Percentiles rank a stretch among this genome's conserved stretches.
phyloP scores from a whole-genome alignment of 2,329 filamentous ascomycete genomes.

The Didymella arachidicola region DNA sequence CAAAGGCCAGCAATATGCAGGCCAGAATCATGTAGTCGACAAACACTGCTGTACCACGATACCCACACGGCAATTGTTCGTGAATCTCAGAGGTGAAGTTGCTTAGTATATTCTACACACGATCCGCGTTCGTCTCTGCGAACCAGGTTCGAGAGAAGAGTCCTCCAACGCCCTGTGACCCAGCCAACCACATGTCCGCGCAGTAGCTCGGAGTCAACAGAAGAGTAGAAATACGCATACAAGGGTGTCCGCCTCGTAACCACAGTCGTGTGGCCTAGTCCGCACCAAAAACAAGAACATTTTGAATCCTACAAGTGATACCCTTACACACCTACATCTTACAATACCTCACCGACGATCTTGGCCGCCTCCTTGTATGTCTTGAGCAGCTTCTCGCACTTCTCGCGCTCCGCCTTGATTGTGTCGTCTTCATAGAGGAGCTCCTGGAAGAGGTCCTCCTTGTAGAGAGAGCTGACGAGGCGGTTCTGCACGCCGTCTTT shows the following conservation, averaged over 20 bases:
- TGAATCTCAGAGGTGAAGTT: neutral
- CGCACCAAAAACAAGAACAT: conserved; percentile 10
- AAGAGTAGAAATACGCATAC: conserved; percentile 35
- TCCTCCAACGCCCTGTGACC: conserved; percentile 17
- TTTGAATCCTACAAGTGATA: conserved; percentile 39
- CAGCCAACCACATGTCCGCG: conserved; percentile 1
- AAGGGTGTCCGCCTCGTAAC: conserved; percentile 15
- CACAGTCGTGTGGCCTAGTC: neutral
- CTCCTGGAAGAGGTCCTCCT: conserved; percentile 88
- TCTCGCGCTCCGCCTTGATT: conserved; percentile 96
- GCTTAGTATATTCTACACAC: conserved; percentile 15
- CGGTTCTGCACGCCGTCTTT: conserved; percentile 98
- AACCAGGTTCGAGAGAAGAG: conserved; percentile 12
- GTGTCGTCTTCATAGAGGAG: conserved; percentile 96
- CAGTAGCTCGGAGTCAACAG: conserved; percentile 17
- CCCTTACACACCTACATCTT: conserved; percentile 29
- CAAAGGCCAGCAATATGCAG: no score
- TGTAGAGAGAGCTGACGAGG: conserved; percentile 94
- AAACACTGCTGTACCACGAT: no score
- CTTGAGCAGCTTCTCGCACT: conserved; percentile 93
- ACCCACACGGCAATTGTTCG: neutral
- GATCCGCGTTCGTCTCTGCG: conserved; percentile 3
- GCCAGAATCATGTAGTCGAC: no score
- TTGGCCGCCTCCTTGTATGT: conserved; percentile 98
- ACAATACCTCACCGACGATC: conserved; percentile 89